Base-by-base conservation (phyloP, 768 basidiomycete species). In the Termitomyces bulborhizus region DNA sequence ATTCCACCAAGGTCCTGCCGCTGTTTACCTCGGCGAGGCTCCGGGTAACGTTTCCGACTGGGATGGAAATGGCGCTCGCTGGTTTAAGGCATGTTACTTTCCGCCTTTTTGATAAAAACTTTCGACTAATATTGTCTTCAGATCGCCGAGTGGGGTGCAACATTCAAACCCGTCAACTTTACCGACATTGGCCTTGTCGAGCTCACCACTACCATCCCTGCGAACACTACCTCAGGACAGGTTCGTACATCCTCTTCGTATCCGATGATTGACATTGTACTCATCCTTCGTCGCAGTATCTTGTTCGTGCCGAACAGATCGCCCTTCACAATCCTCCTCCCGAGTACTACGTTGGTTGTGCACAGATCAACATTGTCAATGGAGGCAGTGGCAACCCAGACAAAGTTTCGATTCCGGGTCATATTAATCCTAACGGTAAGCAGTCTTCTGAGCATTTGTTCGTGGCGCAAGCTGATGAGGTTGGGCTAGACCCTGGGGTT, bases 281-380 rank as follows among this genome's bases (percentile, higher is more conserved):
- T 53, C 3, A 57, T 6, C 16, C 36, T 12, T 26, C 3, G 46
- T 18, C 9, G 3, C 60, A 72, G 68, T 73, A 69, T 56, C 59
- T 71, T 46, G 66, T 74, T 53, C 72, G 75, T 39, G 65, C 71
- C 46, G 76, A 78, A 55, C 71, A 73, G 39, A 72, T 75, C 47
- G 76, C 70, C 45, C 66, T 76, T 26, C 76, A 77, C 58, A 66
- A 70, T 41, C 39, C 52, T 67, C 64, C 74, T n/a, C 72, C 77
- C 32, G 75, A 78, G 59, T 73, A 67, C 57, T 76, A 75, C 66
- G 67, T 76, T 56, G 71, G 73, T 44, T 76, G 75, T 54, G 76
- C 69, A 3, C 76, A 77, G 53, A 68, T 77, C 59, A 68, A 65
- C 39, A 64, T 77, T 43, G 70, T 69, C 5, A 66, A 70, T 29